Evolutionary conservation across 1,284 basidiomycete genomes (phyloP), one percentile per base, ranked within the genome.

Genomic region (Athelia psychrophila): DNA sequence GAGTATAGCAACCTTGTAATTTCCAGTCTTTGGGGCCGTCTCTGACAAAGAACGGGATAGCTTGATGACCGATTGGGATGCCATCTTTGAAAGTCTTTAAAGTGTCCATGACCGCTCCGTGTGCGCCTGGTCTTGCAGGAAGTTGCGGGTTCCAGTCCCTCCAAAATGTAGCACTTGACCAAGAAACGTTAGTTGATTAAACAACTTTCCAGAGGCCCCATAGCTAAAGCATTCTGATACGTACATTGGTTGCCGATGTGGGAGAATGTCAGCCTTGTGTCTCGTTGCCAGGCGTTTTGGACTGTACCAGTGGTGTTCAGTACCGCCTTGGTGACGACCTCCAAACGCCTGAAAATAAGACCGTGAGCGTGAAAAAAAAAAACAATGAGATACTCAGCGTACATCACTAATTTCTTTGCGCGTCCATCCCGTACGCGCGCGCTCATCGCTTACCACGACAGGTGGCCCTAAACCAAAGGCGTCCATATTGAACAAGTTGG

Each of bases 401-500:
- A 27, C 44, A 25, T 47, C 44, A n/a, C 44, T 47, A 10, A 23
- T 47, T 5, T 9, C 44, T n/a, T 47, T 47, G 16, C 44, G n/a
- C 16, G 44, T 23, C 6, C 8, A 47, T 8, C 44, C 44, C 9
- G 24, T 19, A 24, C 22, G 18, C 22, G 5, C n/a, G 13, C 6
- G 27, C n/a, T 6, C 44, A 4, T 20, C 19, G 20, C 5, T 10
- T 12, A 44, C 9, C 24, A 9, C 25, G n/a, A 23, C 23, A 47
- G 19, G 24, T 18, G 44, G 25, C 25, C 44, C 24, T 12, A 47
- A 27, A 10, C 23, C 24, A n/a, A 47, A 23, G 16, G 9, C 44
- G 16, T 20, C 18, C 6, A 47, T 6, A 23, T 47, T 23, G 18
- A 18, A 42, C 5, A 42, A 6, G 16, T 42, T 16, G 16, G n/a